Base-by-base conservation (phyloP, 345 rosid species). In the Bretschneidera sinensis region DNA sequence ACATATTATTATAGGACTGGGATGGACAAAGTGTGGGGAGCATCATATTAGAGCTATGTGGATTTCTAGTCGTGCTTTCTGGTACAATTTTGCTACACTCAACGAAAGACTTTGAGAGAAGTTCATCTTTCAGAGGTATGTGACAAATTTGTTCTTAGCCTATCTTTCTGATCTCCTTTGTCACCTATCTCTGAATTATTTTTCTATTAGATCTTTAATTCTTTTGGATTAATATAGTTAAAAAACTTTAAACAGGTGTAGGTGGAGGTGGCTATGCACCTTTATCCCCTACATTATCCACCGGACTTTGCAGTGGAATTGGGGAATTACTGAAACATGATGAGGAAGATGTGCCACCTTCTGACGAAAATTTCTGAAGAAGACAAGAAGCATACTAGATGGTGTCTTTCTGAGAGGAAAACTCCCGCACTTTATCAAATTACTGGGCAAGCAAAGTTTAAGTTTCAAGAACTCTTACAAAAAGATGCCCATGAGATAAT, bases 1-100 rank as follows among this genome's bases (percentile, higher is more conserved):
- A 51, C 53, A 16, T 51, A 23, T 69, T 24, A 35, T 69, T 43
- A 48, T 62, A 86, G 94, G 94, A 86, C 52, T 86, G 94, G 94
- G 94, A 80, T 55, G 80, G 74, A 2, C 87, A 86, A 66, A 77
- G 67, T 48, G 77, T 20, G 0, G 88, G 81, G 62, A 79, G 62
- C 79, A 80, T 86, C 58, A 33, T 75, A 63, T 86, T 90, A 22
- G 94, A 84, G 66, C 67, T 82, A 55, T 84, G 94, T n/a, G 94
- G 94, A 68, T 80, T 86, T 45, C 23, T 84, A 21, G 84, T 72
- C 6, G 88, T 86, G 67, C 79, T 84, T 51, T 78, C 88, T 1
- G 94, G 94, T 34, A 84, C 86, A 17, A 63, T 80, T 72, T 58
- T 86, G 73, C 60, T 86, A 31, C 84, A 86, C 70, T 43, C 83